Evolutionary conservation across 2,329 filamentous ascomycete species (phyloP).

Genomic region (Pseudogymnoascus sp.): DNA sequence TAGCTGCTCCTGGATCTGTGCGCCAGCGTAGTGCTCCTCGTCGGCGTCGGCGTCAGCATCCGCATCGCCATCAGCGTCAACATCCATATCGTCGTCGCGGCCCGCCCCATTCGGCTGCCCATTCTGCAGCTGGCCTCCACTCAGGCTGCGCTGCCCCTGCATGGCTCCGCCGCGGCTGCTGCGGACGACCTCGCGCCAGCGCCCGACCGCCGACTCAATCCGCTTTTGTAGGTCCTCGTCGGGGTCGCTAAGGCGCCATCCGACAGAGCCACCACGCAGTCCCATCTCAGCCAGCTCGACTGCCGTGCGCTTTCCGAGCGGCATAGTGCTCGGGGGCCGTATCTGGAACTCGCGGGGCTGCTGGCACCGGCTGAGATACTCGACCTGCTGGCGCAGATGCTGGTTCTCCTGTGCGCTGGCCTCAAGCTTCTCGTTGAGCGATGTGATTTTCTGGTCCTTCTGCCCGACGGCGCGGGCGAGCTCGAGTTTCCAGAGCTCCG

Average conservation of each 20-base stretch:
- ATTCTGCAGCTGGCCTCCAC: conserved; percentile 21
- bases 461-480: conserved; percentile 52
- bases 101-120: conserved; percentile 28
- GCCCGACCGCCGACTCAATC: conserved; percentile 47
- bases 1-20: neutral
- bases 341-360: conserved; percentile 53
- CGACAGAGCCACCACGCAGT: conserved; percentile 34
- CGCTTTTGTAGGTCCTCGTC: conserved; percentile 44
- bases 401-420: conserved; percentile 41
- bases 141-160: conserved; percentile 41
- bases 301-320: conserved; percentile 42
- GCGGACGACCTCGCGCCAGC: conserved; percentile 55
- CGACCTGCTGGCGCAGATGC: conserved; percentile 49
- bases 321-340: conserved; percentile 42
- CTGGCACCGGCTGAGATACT: conserved; percentile 49
- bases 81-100: conserved; percentile 9
- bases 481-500: conserved; percentile 54
- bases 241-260: conserved; percentile 42
- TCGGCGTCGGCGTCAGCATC: conserved; percentile 8
- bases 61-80: conserved; percentile 15
- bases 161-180: conserved; percentile 42
- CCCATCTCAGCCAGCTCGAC: conserved; percentile 39
- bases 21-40: neutral
- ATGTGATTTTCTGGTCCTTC: conserved; percentile 43
- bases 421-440: conserved; percentile 40